phyloP scores from a whole-genome alignment of 2,329 filamentous ascomycete species.

The Pseudonectria foliicola region DNA sequence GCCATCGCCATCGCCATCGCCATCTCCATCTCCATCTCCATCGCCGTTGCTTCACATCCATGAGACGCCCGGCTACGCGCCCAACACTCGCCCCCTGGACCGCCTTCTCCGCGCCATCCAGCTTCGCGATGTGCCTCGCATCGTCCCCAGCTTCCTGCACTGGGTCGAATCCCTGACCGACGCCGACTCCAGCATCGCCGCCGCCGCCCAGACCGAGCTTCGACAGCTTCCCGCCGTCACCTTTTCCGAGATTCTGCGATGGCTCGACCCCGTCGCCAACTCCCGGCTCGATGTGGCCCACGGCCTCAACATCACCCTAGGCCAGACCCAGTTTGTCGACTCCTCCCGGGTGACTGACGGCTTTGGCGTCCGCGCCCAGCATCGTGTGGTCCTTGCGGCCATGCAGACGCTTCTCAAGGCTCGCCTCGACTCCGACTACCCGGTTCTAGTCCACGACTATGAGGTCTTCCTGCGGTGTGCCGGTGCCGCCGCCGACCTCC shows the following conservation, averaged over 20 bases:
- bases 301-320: conserved; percentile 31
- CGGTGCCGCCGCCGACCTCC: conserved; percentile 35
- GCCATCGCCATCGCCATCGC: conserved; percentile 1
- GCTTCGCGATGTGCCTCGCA: conserved; percentile 14
- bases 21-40: not conserved
- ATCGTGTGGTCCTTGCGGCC: conserved; percentile 29
- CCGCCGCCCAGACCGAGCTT: conserved; percentile 25
- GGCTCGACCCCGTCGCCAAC: conserved; percentile 51
- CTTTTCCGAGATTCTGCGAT: conserved; percentile 57
- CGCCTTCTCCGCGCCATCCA: conserved; percentile 27
- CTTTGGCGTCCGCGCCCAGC: conserved; percentile 38
- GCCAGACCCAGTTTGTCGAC: conserved; percentile 33
- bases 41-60: not conserved
- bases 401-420: conserved; percentile 28
- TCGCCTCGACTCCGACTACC: conserved; percentile 20
- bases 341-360: conserved; percentile 31
- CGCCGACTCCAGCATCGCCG: conserved; percentile 9
- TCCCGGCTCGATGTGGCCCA: conserved; percentile 41
- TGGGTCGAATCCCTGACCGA: conserved; percentile 22
- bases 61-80: not conserved
- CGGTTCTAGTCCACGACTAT: conserved; percentile 35
- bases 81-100: conserved; percentile 13
- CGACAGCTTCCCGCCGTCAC: conserved; percentile 41
- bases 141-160: conserved; percentile 19
- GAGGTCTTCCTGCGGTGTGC: conserved; percentile 39